Evolutionary conservation across 441 rosid species (phyloP), one percentile per base, ranked within the genome.

Genomic region (Gossypium lobatum): DNA sequence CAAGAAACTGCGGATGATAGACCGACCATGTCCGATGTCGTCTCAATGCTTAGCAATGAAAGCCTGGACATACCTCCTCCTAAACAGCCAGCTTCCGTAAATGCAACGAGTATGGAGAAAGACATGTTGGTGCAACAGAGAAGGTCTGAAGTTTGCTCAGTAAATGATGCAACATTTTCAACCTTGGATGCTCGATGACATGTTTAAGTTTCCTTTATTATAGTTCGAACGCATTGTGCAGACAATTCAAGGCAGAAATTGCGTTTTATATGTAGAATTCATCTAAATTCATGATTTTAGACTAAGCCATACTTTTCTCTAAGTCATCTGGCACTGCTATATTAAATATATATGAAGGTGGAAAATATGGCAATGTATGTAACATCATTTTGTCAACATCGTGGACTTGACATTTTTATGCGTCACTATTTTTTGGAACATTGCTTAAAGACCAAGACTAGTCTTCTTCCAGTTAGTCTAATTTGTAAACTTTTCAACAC

Each of bases 11-110:
- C 79, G 0, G 68, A 61, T n/a, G 82, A 78, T n/a, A 77, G 82
- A 71, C 85, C 84, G 4, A 58, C 66, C 34, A 79, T 82, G 80
- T 73, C 82, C 0, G 70, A 48, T 53, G 74, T 81, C 7, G 77
- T 79, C 31, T 16, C 68, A 16, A 81, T 75, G 82, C 65, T 59
- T 21, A 67, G 45, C 9, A 75, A 69, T 54, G 72, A 59, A 59
- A 25, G 37, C 64, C 31, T 59, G 17, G 37, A 11, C 37, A 3
- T 60, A 60, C 39, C 39, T 13, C 13, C 18, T 13, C 18, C 64
- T 25, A 6, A 60, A 26, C 37, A 25, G 6, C 39, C 76, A 14
- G 76, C 76, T 25, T 79, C 75, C 31, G 23, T 31, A 3, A 64
- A 64, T 28, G 14, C 37, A 11, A 25, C 3, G 5, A 25, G 64